A percentile compares a stretch with the other conserved stretches of the same genome.
Conservation (phyloP, 2,329 filamentous ascomycete species). For the Alternaria incomplexa region DNA sequence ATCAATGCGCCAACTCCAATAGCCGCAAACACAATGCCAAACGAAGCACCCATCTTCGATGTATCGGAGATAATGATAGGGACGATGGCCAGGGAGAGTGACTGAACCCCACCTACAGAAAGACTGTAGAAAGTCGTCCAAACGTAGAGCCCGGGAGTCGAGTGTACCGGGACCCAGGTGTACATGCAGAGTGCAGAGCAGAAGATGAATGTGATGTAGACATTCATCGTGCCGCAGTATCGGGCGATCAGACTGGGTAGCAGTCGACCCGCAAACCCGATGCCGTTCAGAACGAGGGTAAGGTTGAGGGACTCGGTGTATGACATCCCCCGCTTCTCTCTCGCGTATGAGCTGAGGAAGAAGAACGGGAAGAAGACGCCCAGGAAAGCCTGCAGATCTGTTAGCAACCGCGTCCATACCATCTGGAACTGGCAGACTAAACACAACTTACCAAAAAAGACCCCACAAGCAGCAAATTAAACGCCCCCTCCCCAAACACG, state of each 20-base stretch:
- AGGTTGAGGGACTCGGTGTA: background rate
- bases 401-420: background rate
- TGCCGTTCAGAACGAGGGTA: background rate
- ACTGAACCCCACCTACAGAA: background rate
- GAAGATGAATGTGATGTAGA: background rate
- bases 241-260: background rate
- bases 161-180: background rate
- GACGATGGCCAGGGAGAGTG: background rate
- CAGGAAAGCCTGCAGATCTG: background rate
- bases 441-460: background rate
- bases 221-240: background rate
- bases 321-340: background rate
- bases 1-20: background rate
- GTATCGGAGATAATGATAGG: background rate
- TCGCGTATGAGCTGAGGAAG: background rate
- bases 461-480: background rate
- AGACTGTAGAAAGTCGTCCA: background rate
- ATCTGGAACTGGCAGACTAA: fast-evolving
- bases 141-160: background rate
- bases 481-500: background rate
- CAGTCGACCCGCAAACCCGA: background rate
- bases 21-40: background rate
- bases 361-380: background rate
- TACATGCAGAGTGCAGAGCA: background rate
- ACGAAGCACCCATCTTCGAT: background rate